A percentile compares a stretch with the other conserved stretches of the same genome.
Evolutionary conservation across 768 basidiomycete species (phyloP).

Genomic region (Stropharia rugosoannulata): DNA sequence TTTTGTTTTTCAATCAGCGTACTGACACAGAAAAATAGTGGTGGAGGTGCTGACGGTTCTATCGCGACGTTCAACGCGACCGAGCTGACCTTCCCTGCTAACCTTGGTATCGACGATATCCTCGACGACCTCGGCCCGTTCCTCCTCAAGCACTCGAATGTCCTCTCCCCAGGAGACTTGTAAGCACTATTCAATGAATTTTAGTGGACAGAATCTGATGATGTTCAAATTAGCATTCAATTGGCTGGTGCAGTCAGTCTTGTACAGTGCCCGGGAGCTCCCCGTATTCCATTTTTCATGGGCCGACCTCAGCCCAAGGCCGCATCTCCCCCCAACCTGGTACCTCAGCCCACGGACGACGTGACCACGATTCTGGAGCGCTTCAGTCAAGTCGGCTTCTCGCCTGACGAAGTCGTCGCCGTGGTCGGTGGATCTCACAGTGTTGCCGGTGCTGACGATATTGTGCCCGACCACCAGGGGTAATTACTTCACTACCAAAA

Average conservation of each 20-base stretch:
- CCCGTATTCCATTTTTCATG: slow-evolving; percentile 37
- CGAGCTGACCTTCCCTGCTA: slow-evolving; percentile 41
- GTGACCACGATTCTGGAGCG: slow-evolving; percentile 29
- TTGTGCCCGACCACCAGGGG: slow-evolving; percentile 6
- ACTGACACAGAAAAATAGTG: slow-evolving; percentile 18
- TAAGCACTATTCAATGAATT: slow-evolving; percentile 18
- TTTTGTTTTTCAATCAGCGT: background rate
- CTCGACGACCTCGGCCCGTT: slow-evolving; percentile 34
- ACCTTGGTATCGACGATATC: slow-evolving; percentile 42
- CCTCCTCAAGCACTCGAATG: slow-evolving; percentile 30
- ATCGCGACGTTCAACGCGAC: slow-evolving; percentile 42
- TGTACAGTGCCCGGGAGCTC: slow-evolving; percentile 42
- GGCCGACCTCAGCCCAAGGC: slow-evolving; percentile 34
- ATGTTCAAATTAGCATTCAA: slow-evolving; percentile 31
- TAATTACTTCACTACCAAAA: background rate
- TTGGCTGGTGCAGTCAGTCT: slow-evolving; percentile 44
- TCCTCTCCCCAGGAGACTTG: slow-evolving; percentile 45
- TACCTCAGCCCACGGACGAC: slow-evolving; percentile 20
- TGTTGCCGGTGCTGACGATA: slow-evolving; percentile 15
- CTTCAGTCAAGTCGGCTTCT: slow-evolving; percentile 35
- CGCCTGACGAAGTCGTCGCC: slow-evolving; percentile 32
- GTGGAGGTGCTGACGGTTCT: slow-evolving; percentile 49
- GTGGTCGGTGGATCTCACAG: slow-evolving; percentile 26
- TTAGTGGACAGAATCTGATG: background rate
- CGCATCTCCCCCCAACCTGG: slow-evolving; percentile 24